A percentile compares a stretch with the other conserved stretches of the same genome.
Conservation (phyloP, 2,329 filamentous ascomycete species). For the Diplodia sapinea region DNA sequence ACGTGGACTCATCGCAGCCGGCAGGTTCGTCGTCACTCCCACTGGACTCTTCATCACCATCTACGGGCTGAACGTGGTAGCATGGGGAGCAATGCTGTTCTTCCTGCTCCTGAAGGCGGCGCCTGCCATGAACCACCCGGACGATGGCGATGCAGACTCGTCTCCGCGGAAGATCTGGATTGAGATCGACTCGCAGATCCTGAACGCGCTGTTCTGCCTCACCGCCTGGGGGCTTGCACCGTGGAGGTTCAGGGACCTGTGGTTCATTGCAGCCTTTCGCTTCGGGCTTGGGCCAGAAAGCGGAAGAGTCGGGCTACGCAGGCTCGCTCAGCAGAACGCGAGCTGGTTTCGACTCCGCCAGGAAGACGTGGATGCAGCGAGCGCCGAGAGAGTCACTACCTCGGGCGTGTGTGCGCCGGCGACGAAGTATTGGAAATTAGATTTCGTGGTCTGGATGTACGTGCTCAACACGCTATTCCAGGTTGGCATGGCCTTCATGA, state of each 20-base stretch:
- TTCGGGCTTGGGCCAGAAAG: constrained; percentile 54
- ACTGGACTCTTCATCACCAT: constrained; percentile 18
- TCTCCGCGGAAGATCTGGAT: constrained; percentile 65
- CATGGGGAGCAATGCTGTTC: constrained; percentile 92
- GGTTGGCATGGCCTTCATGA: constrained; percentile 74
- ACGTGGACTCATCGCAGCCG: constrained; percentile 1
- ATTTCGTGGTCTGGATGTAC: constrained; percentile 79
- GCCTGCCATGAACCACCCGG: constrained; percentile 70
- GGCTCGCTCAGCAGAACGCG: constrained; percentile 46
- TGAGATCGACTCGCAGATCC: constrained; percentile 81
- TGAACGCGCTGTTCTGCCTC: constrained; percentile 85
- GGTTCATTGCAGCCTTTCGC: constrained; percentile 68
- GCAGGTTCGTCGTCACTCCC: constrained; percentile 7
- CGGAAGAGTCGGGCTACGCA: constrained; percentile 5
- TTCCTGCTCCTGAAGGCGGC: constrained; percentile 77
- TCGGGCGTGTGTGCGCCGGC: constrained; percentile 70
- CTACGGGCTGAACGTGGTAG: constrained; percentile 77
- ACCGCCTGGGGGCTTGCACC: constrained; percentile 83
- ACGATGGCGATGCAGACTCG: constrained; percentile 16
- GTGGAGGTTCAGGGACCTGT: constrained; percentile 77
- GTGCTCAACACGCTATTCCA: constrained; percentile 81
- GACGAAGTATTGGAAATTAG: constrained; percentile 75
- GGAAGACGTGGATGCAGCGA: constrained; percentile 47
- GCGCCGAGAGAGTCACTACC: constrained; percentile 54
- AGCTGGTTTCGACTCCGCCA: constrained; percentile 70